Base-by-base conservation (phyloP, 192 early-diverging fungal genomes). In the Mortierella claussenii region DNA sequence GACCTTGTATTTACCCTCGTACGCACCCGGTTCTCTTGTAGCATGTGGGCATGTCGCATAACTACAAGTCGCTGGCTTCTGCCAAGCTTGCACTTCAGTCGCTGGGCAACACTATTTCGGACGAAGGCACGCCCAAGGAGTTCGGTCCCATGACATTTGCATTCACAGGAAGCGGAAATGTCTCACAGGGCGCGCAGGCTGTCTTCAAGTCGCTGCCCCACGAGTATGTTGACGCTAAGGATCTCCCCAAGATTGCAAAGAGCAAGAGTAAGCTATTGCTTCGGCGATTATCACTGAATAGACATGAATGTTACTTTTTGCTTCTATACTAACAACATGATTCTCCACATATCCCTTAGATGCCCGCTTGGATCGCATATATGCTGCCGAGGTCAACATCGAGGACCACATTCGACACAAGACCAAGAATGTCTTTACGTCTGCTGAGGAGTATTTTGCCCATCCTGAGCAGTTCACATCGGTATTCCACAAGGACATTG, bases 161-260 rank as follows among this genome's bases (percentile, higher is more conserved):
- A 0, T 94, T 99, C 61, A 96, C 94, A 4, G 97, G 97, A 18
- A 78, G 88, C 27, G 97, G 97, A 9, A 93, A 98, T 58, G 97
- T 99, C 26, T 86, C 96, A 20, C 83, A 91, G 80, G 97, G 97
- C 21, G 96, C 96, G 0, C 85, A 93, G 69, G 89, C 93, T 13
- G 89, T 99, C 32, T 97, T 99, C 79, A 89, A 95, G 80, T 83
- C 89, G 47, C 81, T 99, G 46, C 96, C 97, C 0, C 94, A 96
- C 69, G 94, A 97, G 54, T 93, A 93, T 85, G 87, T 99, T 15
- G 84, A 89, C 18, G 83, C 87, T 24, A 84, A 88, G 34, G 87
- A 93, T 68, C 80, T 94, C 34, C 68, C 82, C n/a, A 70, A 74
- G 36, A 80, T 92, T 18, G 80, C 82, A 15, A 60, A 50, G 2